Evolutionary conservation across 805 yeast genomes (phyloP).

Genomic region (Debaryomyces hansenii): DNA sequence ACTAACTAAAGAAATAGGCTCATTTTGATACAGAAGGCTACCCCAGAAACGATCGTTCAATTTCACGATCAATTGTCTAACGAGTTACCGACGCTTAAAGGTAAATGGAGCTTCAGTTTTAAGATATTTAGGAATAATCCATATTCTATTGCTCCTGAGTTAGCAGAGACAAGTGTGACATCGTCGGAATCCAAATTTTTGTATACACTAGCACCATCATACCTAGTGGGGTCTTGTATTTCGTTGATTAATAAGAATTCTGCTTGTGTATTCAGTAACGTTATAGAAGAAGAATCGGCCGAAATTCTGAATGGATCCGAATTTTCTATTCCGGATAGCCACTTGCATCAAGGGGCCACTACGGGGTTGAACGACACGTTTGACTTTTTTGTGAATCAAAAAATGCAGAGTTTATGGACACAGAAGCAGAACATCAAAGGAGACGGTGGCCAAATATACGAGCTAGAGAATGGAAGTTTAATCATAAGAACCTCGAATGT

Average conservation of each 20-base stretch:
- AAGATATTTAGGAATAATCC: conserved; percentile 68
- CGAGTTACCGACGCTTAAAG: conserved; percentile 59
- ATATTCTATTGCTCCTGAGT: conserved; percentile 44
- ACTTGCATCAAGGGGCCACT: conserved; percentile 52
- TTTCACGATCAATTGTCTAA: conserved; percentile 73
- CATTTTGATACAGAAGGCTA: conserved; percentile 37
- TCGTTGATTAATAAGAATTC: conserved; percentile 47
- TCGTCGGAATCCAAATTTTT: conserved; percentile 45
- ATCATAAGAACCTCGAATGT: conserved; percentile 67
- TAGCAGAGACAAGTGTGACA: conserved; percentile 22
- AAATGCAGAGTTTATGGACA: conserved; percentile 69
- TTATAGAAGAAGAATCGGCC: conserved; percentile 32
- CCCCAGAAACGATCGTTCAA: conserved; percentile 62
- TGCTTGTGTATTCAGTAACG: conserved; percentile 34
- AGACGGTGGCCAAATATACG: conserved; percentile 70
- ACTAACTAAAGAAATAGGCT: conserved; percentile 23
- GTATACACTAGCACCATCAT: conserved; percentile 52
- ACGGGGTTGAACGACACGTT: conserved; percentile 57
- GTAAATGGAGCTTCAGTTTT: conserved; percentile 68
- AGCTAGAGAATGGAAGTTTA: conserved; percentile 52
- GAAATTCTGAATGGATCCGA: conserved; percentile 11
- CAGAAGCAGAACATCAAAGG: conserved; percentile 69
- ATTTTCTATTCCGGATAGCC: conserved; percentile 33
- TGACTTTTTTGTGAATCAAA: conserved; percentile 53
- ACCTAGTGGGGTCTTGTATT: conserved; percentile 46